These are phyloP conservation scores for Ceratobasidium sp. DNA, from an alignment of 1,284 basidiomycete species.

Conservation along the genomic window DNA sequence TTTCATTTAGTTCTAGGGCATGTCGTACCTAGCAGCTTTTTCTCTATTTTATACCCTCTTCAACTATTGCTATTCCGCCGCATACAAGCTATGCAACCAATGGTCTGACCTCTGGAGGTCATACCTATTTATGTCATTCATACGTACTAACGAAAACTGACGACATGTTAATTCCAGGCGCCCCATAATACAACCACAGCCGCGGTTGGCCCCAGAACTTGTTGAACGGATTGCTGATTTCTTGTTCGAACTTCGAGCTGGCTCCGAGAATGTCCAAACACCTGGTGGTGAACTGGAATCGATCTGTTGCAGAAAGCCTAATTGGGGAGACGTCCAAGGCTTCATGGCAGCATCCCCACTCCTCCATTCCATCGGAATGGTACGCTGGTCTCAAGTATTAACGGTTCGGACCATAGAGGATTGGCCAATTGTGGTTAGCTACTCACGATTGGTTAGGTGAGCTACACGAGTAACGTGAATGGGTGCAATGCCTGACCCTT, in stretches of 20 bases:
- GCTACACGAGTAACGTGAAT: too few relatives aligned
- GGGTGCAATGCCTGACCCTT: not conserved
- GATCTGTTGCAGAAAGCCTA: not conserved
- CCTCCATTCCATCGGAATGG: slow-evolving; percentile 25
- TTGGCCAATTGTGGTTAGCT: not conserved
- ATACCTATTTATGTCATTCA: too few relatives aligned
- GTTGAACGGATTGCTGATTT: slow-evolving; percentile 8
- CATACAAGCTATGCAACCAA: not conserved
- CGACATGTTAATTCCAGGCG: too few relatives aligned
- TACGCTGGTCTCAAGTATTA: slow-evolving; percentile 13
- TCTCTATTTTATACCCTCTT: too few relatives aligned
- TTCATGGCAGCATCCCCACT: slow-evolving; percentile 15
- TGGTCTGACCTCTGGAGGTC: slow-evolving; percentile 30
- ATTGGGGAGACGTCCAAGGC: not conserved
- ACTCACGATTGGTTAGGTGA: slow-evolving; percentile 5
- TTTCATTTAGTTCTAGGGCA: too few relatives aligned
- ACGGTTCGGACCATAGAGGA: not conserved
- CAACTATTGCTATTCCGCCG: not conserved
- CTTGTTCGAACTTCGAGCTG: not conserved
- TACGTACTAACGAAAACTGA: too few relatives aligned
- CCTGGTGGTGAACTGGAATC: too few relatives aligned
- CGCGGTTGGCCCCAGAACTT: not conserved
- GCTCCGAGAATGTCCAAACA: not conserved
- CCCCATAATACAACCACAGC: not conserved
- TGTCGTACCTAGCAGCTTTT: too few relatives aligned